phyloP scores from a whole-genome alignment of 192 early-diverging fungal species.

The Entomortierella beljakovae region DNA sequence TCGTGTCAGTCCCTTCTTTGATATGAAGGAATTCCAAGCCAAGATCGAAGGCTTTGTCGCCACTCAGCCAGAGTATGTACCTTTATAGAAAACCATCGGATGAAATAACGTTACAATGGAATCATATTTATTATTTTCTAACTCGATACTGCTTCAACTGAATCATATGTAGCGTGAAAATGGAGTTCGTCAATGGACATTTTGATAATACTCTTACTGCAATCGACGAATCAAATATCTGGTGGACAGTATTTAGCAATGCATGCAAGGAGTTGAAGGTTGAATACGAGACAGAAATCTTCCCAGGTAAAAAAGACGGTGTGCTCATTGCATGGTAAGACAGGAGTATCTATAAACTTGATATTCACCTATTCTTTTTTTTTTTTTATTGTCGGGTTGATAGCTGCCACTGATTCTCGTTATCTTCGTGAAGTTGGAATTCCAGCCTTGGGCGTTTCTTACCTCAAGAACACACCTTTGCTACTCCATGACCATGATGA shows the following conservation, averaged over 20 bases:
- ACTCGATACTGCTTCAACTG: no score
- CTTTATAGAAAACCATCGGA: no score
- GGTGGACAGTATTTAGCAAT: constrained; percentile 73
- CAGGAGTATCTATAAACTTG: background rate
- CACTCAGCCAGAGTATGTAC: constrained; percentile 56
- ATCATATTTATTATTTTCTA: no score
- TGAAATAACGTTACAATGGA: no score
- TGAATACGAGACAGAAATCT: constrained; percentile 77
- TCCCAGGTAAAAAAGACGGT: constrained; percentile 62
- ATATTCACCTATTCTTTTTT: background rate
- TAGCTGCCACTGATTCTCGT: constrained; percentile 83
- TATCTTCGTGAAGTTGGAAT: constrained; percentile 81
- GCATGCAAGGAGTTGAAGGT: constrained; percentile 67
- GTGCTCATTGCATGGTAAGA: background rate
- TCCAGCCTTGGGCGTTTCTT: constrained; percentile 86
- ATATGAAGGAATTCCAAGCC: constrained; percentile 71
- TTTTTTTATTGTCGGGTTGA: background rate
- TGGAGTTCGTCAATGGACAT: constrained; percentile 74
- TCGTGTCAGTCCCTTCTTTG: constrained; percentile 75
- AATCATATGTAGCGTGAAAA: constrained; percentile 66
- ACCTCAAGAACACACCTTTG: constrained; percentile 80
- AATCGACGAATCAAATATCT: constrained; percentile 69
- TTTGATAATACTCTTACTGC: constrained; percentile 68
- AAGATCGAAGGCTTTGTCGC: constrained; percentile 57
- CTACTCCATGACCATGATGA: constrained; percentile 91